These are phyloP conservation scores for Camellia japonica DNA, from an alignment of 148 eudicot species.

Conservation along the genomic window DNA sequence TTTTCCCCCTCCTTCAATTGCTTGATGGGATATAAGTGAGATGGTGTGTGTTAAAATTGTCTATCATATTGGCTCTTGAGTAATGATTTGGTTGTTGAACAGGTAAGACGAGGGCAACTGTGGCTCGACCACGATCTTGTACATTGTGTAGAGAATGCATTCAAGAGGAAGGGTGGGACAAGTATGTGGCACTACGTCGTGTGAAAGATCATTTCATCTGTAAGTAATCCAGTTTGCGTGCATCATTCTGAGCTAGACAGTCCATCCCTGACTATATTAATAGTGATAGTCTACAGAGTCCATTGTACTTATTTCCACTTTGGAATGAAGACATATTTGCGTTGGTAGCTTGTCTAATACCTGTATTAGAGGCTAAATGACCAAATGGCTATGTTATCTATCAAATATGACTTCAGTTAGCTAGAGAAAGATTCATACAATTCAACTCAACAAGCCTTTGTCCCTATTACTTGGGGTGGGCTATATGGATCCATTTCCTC, in stretches of 20 bases:
- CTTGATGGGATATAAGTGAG: not conserved
- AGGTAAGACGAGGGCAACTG: conserved; percentile 70
- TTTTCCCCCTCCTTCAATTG: not conserved
- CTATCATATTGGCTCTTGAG: not conserved
- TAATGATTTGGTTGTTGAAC: conserved; percentile 14
- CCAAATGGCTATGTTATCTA: not conserved
- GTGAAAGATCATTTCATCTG: conserved; percentile 92
- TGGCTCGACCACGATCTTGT: conserved; percentile 72
- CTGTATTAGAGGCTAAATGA: not conserved
- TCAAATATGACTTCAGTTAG: not conserved
- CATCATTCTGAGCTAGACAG: not conserved
- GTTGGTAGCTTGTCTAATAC: not conserved
- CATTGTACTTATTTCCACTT: not conserved
- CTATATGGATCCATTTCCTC: too few species aligned
- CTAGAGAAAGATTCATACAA: not conserved
- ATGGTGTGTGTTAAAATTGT: not conserved
- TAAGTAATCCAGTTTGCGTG: conserved; percentile 38
- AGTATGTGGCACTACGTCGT: conserved; percentile 65
- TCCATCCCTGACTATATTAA: not conserved
- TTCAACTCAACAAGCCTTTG: too few species aligned
- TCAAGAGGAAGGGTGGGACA: conserved; percentile 70
- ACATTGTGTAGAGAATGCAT: conserved; percentile 94
- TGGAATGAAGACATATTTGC: not conserved
- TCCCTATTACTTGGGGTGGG: not conserved
- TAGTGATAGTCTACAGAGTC: not conserved